Evolutionary conservation across 805 yeast genomes (phyloP).

Genomic region (Saccharomyces kudriavzevii): DNA sequence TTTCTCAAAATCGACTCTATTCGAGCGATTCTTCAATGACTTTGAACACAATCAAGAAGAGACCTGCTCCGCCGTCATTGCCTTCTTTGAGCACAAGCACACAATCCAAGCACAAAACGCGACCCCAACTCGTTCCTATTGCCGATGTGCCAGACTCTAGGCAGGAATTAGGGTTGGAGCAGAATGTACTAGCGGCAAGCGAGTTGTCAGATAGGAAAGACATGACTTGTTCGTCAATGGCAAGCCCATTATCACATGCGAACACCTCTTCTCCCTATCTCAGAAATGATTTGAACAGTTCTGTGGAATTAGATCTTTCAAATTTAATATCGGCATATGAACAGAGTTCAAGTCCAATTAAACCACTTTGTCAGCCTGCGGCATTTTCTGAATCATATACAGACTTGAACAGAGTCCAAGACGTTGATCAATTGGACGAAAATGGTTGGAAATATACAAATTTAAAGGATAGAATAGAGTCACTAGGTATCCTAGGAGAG

Average conservation of each 20-base stretch:
- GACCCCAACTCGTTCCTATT: background rate
- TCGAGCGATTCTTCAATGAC: slow-evolving; percentile 19
- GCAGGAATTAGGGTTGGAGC: slow-evolving; percentile 6
- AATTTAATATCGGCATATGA: slow-evolving; percentile 20
- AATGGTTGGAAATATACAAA: slow-evolving; percentile 60
- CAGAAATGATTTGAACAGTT: slow-evolving; percentile 9
- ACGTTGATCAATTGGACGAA: slow-evolving; percentile 53
- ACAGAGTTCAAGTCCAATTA: slow-evolving; percentile 4
- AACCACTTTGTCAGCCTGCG: background rate
- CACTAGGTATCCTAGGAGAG: slow-evolving; percentile 73
- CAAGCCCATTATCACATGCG: background rate
- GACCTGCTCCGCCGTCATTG: slow-evolving; percentile 28
- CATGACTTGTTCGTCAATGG: background rate
- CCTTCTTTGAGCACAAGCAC: slow-evolving; percentile 11
- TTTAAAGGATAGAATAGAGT: slow-evolving; percentile 51
- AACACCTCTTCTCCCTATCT: slow-evolving; percentile 6
- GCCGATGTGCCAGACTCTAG: slow-evolving; percentile 5
- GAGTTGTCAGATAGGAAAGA: background rate
- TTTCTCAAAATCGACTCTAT: slow-evolving; percentile 1
- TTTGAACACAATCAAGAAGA: slow-evolving; percentile 20
- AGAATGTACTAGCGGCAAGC: background rate
- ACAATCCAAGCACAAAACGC: background rate
- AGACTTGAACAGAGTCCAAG: slow-evolving; percentile 10
- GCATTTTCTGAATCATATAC: background rate
- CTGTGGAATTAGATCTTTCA: slow-evolving; percentile 22